phyloP scores from a whole-genome alignment of 2,329 filamentous ascomycete species.

The Trichoderma harzianum region DNA sequence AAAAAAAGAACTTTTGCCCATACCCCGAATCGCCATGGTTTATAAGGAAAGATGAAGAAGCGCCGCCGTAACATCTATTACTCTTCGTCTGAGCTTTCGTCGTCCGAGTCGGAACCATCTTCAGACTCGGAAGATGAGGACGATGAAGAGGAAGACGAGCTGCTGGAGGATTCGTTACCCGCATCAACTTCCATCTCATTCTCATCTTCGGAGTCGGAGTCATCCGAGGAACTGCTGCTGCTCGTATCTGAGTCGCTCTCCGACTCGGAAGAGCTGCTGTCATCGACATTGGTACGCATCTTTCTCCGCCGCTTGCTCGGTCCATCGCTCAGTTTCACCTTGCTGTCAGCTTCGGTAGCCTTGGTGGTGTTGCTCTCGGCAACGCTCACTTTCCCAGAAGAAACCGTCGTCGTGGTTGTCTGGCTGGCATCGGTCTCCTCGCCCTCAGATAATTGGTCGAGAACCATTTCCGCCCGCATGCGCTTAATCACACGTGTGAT shows the following conservation, averaged over 20 bases:
- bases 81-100: slow-evolving; percentile 27
- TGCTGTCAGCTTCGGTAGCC: slow-evolving; percentile 36
- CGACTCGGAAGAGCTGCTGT: slow-evolving; percentile 36
- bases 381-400: slow-evolving; percentile 30
- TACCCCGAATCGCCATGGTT: background rate
- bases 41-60: background rate
- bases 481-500: slow-evolving; percentile 57
- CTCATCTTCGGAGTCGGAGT: slow-evolving; percentile 33
- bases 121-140: slow-evolving; percentile 35
- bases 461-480: slow-evolving; percentile 58
- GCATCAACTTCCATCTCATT: slow-evolving; percentile 20
- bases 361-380: slow-evolving; percentile 28
- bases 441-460: slow-evolving; percentile 52
- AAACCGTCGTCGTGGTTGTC: slow-evolving; percentile 26
- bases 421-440: slow-evolving; percentile 39
- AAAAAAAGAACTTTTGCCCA: background rate
- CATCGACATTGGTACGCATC: slow-evolving; percentile 45
- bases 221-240: slow-evolving; percentile 36
- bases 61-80: background rate
- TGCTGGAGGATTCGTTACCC: slow-evolving; percentile 37
- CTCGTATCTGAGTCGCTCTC: slow-evolving; percentile 32
- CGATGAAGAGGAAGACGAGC: slow-evolving; percentile 42
- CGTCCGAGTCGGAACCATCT: slow-evolving; percentile 18
- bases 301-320: slow-evolving; percentile 52
- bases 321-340: slow-evolving; percentile 44